Evolutionary conservation across 2,329 filamentous ascomycete genomes (phyloP), one percentile per base, ranked within the genome.

Genomic region (Pezicula radicicola): DNA sequence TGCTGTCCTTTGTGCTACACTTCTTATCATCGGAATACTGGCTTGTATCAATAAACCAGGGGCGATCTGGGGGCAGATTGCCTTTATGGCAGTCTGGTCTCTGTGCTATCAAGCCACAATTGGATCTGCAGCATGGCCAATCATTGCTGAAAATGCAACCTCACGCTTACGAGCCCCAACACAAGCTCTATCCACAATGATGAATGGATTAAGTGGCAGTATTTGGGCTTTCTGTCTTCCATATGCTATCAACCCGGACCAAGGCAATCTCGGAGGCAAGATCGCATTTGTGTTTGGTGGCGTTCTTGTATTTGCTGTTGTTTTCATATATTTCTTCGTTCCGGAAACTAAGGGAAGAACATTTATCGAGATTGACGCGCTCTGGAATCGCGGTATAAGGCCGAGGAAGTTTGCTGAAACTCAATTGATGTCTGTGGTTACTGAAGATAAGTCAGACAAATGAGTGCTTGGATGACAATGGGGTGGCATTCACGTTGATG

Each of bases 141-240:
- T 73, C 4, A 63, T 70, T 0, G 70, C 71, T 0, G 72, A 75
- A 59, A 61, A 72, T n/a, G 68, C 73, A 3, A 73, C 70, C 59
- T 73, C 72, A 8, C 62, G 70, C 33, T 62, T 75, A 51, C 64
- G 73, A 6, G 46, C 33, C 27, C 49, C 28, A 37, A 45, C 44
- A 5, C 36, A 48, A 13, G 49, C 35, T 9, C 46, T 55, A 3
- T 46, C 39, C 10, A 55, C 49, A 4, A 50, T 55, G 13, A 50
- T 49, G 21, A 51, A 55, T 18, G 49, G 39, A n/a, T 27, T 46
- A 12, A 47, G 37, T 19, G 49, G 36, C 4, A 37, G 44, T 36
- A 44, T 55, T 15, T 48, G 27, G 52, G 36, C 39, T 5, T 48
- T 55, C 21, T 30, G 41, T 33, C 36, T 55, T 13, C 52, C 52